These are phyloP conservation scores for Saccharomycopsis vini DNA, from an alignment of 805 yeast species.

Conservation along the genomic window DNA sequence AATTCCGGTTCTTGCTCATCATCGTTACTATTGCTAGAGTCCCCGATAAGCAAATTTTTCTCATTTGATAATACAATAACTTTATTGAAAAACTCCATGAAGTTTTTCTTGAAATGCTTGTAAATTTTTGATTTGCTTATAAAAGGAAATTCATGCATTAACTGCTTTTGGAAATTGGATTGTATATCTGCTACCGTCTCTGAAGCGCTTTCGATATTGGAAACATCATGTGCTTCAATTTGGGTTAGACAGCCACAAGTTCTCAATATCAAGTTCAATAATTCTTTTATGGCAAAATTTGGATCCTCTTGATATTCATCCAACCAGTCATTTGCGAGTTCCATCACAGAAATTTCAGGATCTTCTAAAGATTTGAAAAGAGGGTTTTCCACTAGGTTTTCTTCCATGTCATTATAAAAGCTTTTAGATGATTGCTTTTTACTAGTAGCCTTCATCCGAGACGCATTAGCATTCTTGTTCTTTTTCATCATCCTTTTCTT, in stretches of 20 bases:
- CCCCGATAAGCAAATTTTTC: constrained; percentile 40
- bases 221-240: constrained; percentile 68
- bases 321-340: constrained; percentile 49
- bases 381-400: constrained; percentile 36
- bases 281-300: constrained; percentile 44
- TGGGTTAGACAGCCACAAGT: constrained; percentile 63
- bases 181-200: constrained; percentile 71
- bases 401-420: constrained; percentile 15
- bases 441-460: background rate
- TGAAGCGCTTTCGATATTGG: constrained; percentile 56
- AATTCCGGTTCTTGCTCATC: constrained; percentile 28
- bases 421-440: constrained; percentile 1
- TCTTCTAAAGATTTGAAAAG: constrained; percentile 44
- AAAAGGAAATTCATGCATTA: constrained; percentile 62
- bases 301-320: constrained; percentile 38
- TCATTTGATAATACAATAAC: constrained; percentile 49
- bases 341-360: constrained; percentile 40
- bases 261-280: constrained; percentile 62
- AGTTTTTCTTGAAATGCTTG: constrained; percentile 43
- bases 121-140: constrained; percentile 40
- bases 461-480: background rate
- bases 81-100: constrained; percentile 45
- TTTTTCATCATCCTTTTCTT: background rate
- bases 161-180: constrained; percentile 49
- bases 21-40: constrained; percentile 27